Base-by-base conservation (phyloP, 805 yeast species). In the Hyphopichia homilentoma region DNA sequence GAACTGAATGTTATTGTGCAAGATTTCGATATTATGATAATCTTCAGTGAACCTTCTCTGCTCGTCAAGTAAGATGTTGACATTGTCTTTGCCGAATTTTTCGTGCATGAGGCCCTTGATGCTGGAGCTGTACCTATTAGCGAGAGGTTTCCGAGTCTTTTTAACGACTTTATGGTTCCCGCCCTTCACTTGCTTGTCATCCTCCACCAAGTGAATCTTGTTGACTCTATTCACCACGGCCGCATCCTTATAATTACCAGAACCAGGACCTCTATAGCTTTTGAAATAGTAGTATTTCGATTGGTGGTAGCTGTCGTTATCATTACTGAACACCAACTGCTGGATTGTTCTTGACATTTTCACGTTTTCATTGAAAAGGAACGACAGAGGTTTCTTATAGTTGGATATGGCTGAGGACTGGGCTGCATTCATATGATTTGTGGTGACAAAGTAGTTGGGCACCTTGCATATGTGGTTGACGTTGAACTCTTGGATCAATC, bases 161-260 rank as follows among this genome's bases (percentile, higher is more conserved):
- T 30, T 34, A 4, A 44, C 18, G n/a, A 27, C 21, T 25, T 32
- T 29, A 16, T 17, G 29, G 21, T 18, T 28, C 11, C 24, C 25
- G 19, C 26, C 26, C 16, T 25, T 25, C n/a, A 29, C 24, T 20
- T 33, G 33, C 5, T 18, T 32, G 11, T 36, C 29, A n/a, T 44
- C 39, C n/a, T 34, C 20, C 1, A 56, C 44, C n/a, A 48, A 34
- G 5, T 52, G 60, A 27, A 66, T 56, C 32, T 54, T 54, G 43
- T 64, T 66, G 39, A 66, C 61, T 26, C 59, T 50, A 39, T 60
- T 65, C 38, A 63, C 57, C 25, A 66, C 41, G 2, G 69, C 59
- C 1, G 68, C 69, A 43, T 66, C 73, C 39, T 66, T 66, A 41
- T 62, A 66, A 36, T 65, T 66, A 3, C 73, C 72, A 27, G 65